Conservation (phyloP, 1,284 basidiomycete species). For the Puccinia brachypodii region DNA sequence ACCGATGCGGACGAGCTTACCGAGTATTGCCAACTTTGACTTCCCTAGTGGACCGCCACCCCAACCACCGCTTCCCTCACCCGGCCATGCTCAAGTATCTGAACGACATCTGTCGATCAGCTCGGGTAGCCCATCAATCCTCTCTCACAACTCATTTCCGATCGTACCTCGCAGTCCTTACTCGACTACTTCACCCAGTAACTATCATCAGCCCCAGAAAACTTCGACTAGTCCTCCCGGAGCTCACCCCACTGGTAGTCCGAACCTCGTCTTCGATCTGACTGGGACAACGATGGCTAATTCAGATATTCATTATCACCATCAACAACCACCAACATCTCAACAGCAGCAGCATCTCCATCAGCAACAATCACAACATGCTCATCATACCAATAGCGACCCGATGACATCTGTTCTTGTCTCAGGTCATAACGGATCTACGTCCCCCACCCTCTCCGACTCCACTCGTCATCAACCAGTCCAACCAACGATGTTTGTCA, state of each 20-base stretch:
- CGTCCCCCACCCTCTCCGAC: constrained; percentile 6
- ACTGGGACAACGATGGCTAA: background rate
- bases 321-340: constrained; percentile 11
- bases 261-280: constrained; percentile 22
- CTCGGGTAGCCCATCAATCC: constrained; percentile 38
- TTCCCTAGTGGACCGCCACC: constrained; percentile 40
- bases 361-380: background rate
- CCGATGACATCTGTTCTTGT: constrained; percentile 26
- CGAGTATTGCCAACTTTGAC: constrained; percentile 47
- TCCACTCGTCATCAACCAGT: background rate
- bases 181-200: constrained; percentile 20
- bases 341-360: background rate
- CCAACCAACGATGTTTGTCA: background rate
- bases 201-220: constrained; percentile 20
- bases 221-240: constrained; percentile 1
- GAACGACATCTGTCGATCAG: constrained; percentile 47
- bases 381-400: constrained; percentile 14
- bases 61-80: constrained; percentile 18
- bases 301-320: background rate
- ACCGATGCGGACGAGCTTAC: constrained; percentile 21
- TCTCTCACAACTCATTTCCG: constrained; percentile 28
- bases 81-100: background rate
- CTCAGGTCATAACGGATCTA: constrained; percentile 22
- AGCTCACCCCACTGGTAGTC: constrained; percentile 14
- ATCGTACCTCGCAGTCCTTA: constrained; percentile 19